Percentiles rank a stretch among this genome's conserved stretches.
These are phyloP conservation scores for Phylloporus scabripes DNA, from an alignment of 768 basidiomycete species.

Conservation along the genomic window DNA sequence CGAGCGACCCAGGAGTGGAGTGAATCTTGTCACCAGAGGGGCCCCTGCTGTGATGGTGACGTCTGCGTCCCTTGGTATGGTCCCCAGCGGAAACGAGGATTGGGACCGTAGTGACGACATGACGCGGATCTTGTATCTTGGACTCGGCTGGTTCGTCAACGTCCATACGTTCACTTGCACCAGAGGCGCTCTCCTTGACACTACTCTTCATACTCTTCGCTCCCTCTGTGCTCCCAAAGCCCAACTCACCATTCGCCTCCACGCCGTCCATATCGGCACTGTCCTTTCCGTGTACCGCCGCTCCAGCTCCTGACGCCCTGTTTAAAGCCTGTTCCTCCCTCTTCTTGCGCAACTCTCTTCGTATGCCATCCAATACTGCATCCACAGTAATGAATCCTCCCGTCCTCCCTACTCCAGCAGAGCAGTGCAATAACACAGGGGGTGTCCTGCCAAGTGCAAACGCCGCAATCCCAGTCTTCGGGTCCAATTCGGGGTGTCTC, in stretches of 20 bases:
- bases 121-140: constrained; percentile 1
- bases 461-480: constrained; percentile 49
- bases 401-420: constrained; percentile 92
- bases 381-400: constrained; percentile 91
- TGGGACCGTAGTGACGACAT: constrained; percentile 20
- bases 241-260: constrained; percentile 3
- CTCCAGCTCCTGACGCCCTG: neutral
- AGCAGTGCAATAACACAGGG: constrained; percentile 82
- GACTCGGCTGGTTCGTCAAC: constrained; percentile 19
- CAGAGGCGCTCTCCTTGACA: constrained; percentile 1
- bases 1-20: constrained; percentile 21
- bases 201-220: constrained; percentile 1
- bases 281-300: neutral
- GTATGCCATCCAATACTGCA: constrained; percentile 72
- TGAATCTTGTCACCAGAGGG: constrained; percentile 3
- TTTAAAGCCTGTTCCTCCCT: constrained; percentile 19
- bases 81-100: constrained; percentile 28
- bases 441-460: constrained; percentile 42
- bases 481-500: constrained; percentile 43
- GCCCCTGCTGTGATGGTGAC: constrained; percentile 2
- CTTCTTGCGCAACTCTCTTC: constrained; percentile 47
- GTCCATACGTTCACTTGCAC: constrained; percentile 18
- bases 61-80: constrained; percentile 15
- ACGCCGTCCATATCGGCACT: constrained; percentile 2
- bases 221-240: constrained; percentile 9